phyloP scores from a whole-genome alignment of 1,139 yeast genomes.

The Eremothecium coryli region DNA sequence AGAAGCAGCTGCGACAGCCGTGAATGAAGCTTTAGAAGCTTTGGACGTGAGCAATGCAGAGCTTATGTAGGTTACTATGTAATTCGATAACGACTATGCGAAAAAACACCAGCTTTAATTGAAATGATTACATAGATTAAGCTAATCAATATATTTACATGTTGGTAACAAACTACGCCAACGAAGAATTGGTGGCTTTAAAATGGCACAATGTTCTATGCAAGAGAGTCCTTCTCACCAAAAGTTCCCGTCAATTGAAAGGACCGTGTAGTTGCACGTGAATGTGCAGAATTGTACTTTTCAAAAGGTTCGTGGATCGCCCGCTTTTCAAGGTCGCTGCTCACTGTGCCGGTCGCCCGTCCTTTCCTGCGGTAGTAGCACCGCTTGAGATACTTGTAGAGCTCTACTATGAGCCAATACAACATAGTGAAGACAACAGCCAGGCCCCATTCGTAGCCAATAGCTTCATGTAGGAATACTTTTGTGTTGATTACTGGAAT shows the following conservation, averaged over 20 bases:
- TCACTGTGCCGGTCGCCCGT: slow-evolving; percentile 48
- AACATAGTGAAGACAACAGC: slow-evolving; percentile 55
- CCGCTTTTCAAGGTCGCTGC: slow-evolving; percentile 47
- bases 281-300: slow-evolving; percentile 36
- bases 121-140: too few relatives aligned
- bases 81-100: too few relatives aligned
- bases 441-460: slow-evolving; percentile 79
- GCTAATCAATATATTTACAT: too few relatives aligned
- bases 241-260: too few relatives aligned
- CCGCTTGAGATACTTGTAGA: slow-evolving; percentile 62
- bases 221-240: too few relatives aligned
- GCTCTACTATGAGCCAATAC: slow-evolving; percentile 54
- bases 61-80: too few relatives aligned
- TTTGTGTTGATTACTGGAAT: slow-evolving; percentile 77
- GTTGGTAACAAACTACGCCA: too few relatives aligned
- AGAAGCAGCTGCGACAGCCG: slow-evolving; percentile 36
- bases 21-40: slow-evolving; percentile 36
- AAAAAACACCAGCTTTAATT: too few relatives aligned
- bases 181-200: too few relatives aligned
- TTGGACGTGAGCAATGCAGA: background rate
- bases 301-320: slow-evolving; percentile 47
- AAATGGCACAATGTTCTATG: too few relatives aligned
- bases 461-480: slow-evolving; percentile 68
- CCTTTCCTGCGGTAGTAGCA: slow-evolving; percentile 38
- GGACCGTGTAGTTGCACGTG: slow-evolving; percentile 14